A percentile compares a stretch with the other conserved stretches of the same genome.
Conservation (phyloP, 345 rosid species). For the Euphorbia pulcherrima region DNA sequence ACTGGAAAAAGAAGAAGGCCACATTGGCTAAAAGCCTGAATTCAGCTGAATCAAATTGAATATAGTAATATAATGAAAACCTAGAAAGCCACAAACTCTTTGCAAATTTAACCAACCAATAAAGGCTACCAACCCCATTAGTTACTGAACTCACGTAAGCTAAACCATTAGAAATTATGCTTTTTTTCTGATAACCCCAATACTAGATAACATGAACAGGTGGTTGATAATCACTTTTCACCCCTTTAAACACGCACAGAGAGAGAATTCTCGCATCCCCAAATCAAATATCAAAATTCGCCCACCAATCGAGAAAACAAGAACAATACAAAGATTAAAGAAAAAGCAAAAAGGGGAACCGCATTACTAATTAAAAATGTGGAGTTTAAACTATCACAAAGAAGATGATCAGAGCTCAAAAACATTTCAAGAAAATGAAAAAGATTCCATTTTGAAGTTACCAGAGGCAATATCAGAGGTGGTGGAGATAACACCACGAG, state of each 20-base stretch:
- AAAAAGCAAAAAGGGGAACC: neutral
- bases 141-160: conserved; percentile 35
- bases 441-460: conserved; percentile 4
- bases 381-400: neutral
- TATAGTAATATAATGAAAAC: neutral
- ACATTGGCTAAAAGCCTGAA: conserved; percentile 18
- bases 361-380: neutral
- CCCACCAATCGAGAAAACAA: conserved; percentile 6
- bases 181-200: conserved; percentile 33
- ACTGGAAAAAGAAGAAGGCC: neutral
- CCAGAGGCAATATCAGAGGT: conserved; percentile 83
- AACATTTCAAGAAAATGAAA: neutral
- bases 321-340: neutral
- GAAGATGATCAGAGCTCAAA: neutral
- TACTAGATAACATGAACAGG: conserved; percentile 8
- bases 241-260: neutral
- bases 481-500: conserved; percentile 59
- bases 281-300: conserved; percentile 7
- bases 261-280: neutral
- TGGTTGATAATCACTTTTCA: conserved; percentile 14
- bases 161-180: conserved; percentile 33
- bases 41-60: neutral
- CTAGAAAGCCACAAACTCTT: neutral
- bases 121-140: conserved; percentile 37
- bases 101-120: conserved; percentile 16